These are phyloP conservation scores for Cladosporium austrohemisphaericum DNA, from an alignment of 2,329 filamentous ascomycete species.

Conservation along the genomic window DNA sequence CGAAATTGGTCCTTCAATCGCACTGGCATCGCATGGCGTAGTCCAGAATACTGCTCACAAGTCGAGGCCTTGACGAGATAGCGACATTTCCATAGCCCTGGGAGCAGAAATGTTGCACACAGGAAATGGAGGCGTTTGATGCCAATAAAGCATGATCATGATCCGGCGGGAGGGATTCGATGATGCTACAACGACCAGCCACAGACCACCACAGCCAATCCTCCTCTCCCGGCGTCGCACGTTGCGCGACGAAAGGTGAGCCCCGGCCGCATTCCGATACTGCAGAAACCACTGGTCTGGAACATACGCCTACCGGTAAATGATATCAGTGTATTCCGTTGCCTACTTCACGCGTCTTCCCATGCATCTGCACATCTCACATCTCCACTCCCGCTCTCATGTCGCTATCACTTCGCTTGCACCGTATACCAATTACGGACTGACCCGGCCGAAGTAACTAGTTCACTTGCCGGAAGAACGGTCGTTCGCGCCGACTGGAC, in stretches of 20 bases:
- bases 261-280: conserved; percentile 8
- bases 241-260: conserved; percentile 6
- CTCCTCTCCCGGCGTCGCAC: conserved; percentile 9
- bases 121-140: not conserved
- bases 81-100: too few relatives aligned
- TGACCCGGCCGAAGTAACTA: conserved; percentile 1
- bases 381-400: not conserved
- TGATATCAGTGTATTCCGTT: not conserved
- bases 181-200: conserved; percentile 6
- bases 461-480: not conserved
- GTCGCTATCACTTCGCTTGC: conserved; percentile 4
- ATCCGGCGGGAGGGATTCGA: conserved; percentile 3
- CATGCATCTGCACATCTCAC: too few relatives aligned
- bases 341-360: too few relatives aligned
- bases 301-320: not conserved
- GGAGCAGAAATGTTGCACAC: too few relatives aligned
- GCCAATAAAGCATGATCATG: conserved; percentile 6
- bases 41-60: too few relatives aligned
- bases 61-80: too few relatives aligned
- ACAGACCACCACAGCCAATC: conserved; percentile 9
- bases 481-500: not conserved
- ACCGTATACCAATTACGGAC: conserved; percentile 3
- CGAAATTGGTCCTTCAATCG: too few relatives aligned
- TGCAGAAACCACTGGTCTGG: not conserved
- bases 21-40: too few relatives aligned